Conservation (phyloP, 2,329 filamentous ascomycete species). For the Bertia moriformis region DNA sequence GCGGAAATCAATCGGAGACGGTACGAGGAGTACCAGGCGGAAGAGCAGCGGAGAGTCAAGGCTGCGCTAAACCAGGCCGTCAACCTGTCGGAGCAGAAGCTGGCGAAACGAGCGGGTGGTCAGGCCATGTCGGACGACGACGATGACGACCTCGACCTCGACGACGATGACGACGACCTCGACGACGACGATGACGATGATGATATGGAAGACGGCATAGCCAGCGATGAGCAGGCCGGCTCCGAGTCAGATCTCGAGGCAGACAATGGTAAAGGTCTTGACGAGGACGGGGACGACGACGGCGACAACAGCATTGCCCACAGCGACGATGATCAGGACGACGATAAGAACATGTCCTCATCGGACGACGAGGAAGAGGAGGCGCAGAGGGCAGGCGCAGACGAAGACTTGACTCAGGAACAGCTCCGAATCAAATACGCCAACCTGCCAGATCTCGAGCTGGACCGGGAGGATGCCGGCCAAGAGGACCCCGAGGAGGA, state of each 20-base stretch:
- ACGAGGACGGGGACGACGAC: conserved; percentile 23
- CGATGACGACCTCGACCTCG: conserved; percentile 17
- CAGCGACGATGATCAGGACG: conserved; percentile 22
- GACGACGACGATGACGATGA: conserved; percentile 30
- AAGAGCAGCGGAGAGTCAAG: conserved; percentile 48
- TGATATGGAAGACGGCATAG: conserved; percentile 15
- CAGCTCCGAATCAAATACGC: conserved; percentile 57
- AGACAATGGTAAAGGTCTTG: conserved; percentile 17
- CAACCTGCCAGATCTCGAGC: conserved; percentile 36
- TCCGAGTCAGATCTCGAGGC: conserved; percentile 28
- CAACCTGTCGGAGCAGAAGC: conserved; percentile 54
- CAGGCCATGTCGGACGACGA: conserved; percentile 22
- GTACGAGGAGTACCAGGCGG: conserved; percentile 46
- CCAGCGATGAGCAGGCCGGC: conserved; percentile 20
- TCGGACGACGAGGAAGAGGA: conserved; percentile 42
- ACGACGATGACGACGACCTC: conserved; percentile 29
- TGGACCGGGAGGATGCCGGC: conserved; percentile 7
- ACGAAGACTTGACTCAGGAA: conserved; percentile 55
- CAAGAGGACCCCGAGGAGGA: conserved; percentile 11
- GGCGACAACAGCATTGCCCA: conserved; percentile 23
- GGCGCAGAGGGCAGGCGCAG: conserved; percentile 31
- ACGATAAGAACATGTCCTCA: conserved; percentile 47
- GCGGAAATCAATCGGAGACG: conserved; percentile 44
- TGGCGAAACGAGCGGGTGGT: conserved; percentile 35
- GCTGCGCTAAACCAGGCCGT: conserved; percentile 62